Evolutionary conservation across 1,284 basidiomycete genomes (phyloP).

Genomic region (Fomitopsis pinicola): DNA sequence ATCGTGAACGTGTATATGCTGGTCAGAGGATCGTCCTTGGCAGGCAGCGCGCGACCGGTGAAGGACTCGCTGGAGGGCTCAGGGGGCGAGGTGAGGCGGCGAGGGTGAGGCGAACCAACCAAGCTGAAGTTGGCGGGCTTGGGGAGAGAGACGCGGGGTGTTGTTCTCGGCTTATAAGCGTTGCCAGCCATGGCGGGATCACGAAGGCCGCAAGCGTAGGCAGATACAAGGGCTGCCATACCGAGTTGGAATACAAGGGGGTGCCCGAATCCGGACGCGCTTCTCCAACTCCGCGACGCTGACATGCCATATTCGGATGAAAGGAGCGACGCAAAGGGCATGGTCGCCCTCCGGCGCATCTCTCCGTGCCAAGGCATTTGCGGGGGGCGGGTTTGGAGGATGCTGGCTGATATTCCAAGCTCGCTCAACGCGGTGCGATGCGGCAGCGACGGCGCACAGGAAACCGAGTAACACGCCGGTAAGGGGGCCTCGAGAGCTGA

Average conservation of each 20-base stretch:
- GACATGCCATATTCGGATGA: constrained; percentile 12
- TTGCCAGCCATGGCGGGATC: background rate
- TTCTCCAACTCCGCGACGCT: constrained; percentile 15
- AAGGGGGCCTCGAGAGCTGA: background rate
- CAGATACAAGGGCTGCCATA: constrained; percentile 2
- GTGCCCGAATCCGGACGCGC: constrained; percentile 16
- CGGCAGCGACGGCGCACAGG: background rate
- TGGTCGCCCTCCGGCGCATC: constrained; percentile 4
- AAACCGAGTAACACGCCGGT: background rate
- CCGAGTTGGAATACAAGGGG: constrained; percentile 20
- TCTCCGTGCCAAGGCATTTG: background rate
- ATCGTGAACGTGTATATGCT: background rate
- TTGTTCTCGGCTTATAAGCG: constrained; percentile 5
- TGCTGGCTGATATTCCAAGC: background rate
- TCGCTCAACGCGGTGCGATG: background rate
- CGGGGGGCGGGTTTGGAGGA: background rate
- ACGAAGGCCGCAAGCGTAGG: background rate
- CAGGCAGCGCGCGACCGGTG: background rate
- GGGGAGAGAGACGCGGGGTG: background rate
- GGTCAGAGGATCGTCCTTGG: background rate
- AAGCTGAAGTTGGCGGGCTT: background rate
- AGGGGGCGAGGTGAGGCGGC: background rate
- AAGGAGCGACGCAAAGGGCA: constrained; percentile 8
- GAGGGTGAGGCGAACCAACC: background rate
- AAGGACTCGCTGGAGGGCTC: background rate